A percentile compares a stretch with the other conserved stretches of the same genome.
These are phyloP conservation scores for Cardamine chenopodiifolia DNA, from an alignment of 345 rosid species.

Conservation along the genomic window DNA sequence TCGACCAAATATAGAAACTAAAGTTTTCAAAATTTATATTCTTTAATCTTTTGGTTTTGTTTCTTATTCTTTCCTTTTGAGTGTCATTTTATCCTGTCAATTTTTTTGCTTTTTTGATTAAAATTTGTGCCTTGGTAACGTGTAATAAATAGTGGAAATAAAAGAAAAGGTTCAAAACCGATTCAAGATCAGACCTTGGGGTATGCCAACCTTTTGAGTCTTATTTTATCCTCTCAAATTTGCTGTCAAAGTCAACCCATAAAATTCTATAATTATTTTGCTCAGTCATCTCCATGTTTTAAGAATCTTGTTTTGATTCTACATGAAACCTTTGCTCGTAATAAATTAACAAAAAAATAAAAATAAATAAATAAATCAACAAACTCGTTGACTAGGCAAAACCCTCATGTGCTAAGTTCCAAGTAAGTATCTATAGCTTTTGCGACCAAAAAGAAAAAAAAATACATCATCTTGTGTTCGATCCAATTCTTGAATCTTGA, in stretches of 20 bases:
- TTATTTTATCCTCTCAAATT: conserved; percentile 20
- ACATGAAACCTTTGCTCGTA: conserved; percentile 3
- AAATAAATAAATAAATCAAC: too few relatives aligned
- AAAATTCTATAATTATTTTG: neutral
- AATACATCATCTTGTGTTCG: conserved; percentile 12
- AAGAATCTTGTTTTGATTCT: conserved; percentile 22
- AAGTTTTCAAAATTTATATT: too few relatives aligned
- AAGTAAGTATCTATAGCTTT: conserved; percentile 3
- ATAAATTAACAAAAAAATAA: too few relatives aligned
- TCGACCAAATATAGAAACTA: conserved; percentile 2
- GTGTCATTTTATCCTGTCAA: neutral
- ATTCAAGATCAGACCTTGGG: conserved; percentile 15
- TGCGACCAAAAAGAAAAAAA: neutral
- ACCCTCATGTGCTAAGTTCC: conserved; percentile 20
- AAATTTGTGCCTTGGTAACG: neutral
- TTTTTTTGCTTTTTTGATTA: neutral
- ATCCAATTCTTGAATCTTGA: conserved; percentile 7
- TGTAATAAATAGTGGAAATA: conserved; percentile 17
- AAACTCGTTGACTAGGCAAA: conserved; percentile 27
- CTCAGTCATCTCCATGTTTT: conserved; percentile 4
- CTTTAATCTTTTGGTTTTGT: neutral
- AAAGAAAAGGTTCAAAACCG: conserved; percentile 20
- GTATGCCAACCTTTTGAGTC: conserved; percentile 30
- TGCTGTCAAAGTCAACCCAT: conserved; percentile 30
- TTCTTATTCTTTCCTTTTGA: neutral